phyloP scores from a whole-genome alignment of 352 stramenopile genomes.

The Pythium aristosporum region DNA sequence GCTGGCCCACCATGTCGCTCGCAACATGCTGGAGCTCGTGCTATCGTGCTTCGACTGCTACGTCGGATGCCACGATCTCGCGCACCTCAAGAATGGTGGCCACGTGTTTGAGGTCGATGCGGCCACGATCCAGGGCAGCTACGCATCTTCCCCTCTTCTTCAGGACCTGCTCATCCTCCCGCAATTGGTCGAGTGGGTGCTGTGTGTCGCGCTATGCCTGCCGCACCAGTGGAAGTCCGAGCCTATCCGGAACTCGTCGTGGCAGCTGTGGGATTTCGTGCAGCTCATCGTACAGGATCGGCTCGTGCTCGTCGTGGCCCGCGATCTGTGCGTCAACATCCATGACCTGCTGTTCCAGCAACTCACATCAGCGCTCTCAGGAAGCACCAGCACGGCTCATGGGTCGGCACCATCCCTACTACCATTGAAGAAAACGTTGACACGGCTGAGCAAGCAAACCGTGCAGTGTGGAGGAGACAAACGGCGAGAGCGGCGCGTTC shows the following conservation, averaged over 20 bases:
- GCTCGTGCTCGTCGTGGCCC: slow-evolving; percentile 43
- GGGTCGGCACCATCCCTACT: neutral
- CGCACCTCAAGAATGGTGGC: slow-evolving; percentile 45
- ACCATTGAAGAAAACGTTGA: slow-evolving; percentile 45
- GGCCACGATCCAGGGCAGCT: slow-evolving; percentile 14
- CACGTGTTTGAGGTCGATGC: slow-evolving; percentile 48
- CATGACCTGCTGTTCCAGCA: slow-evolving; percentile 65
- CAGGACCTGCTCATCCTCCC: slow-evolving; percentile 30
- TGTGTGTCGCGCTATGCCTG: slow-evolving; percentile 55
- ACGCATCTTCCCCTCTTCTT: slow-evolving; percentile 21
- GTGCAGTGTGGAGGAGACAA: slow-evolving; percentile 36
- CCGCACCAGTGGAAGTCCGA: slow-evolving; percentile 26
- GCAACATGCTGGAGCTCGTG: slow-evolving; percentile 36
- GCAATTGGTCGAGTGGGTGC: slow-evolving; percentile 45
- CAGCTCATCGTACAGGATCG: slow-evolving; percentile 48
- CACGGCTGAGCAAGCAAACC: slow-evolving; percentile 44
- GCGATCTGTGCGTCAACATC: slow-evolving; percentile 47
- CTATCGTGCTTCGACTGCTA: slow-evolving; percentile 60
- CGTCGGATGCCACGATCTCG: slow-evolving; percentile 46
- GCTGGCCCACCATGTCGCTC: slow-evolving; percentile 30
- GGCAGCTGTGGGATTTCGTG: slow-evolving; percentile 58
- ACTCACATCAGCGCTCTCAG: slow-evolving; percentile 33
- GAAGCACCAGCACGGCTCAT: slow-evolving; percentile 8
- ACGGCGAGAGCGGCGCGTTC: slow-evolving; percentile 38
- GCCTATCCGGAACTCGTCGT: slow-evolving; percentile 21